Conservation (phyloP, 164 flowering plant genomes). For the Nymphaea colorata region DNA sequence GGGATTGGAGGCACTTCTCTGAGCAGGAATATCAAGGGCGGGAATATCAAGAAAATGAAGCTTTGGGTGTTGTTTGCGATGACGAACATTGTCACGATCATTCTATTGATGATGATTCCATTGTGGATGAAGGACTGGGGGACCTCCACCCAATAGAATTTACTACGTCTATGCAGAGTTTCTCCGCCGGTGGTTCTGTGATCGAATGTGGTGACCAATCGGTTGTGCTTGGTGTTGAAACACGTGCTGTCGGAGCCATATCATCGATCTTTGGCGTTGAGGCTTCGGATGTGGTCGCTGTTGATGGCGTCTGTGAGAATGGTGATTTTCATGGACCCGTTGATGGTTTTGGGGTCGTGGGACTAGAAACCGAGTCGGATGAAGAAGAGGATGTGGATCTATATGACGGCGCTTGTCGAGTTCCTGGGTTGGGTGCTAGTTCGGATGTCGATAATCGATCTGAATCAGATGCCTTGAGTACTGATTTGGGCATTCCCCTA, state of each 20-base stretch:
- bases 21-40: neutral
- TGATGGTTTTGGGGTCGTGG: constrained; percentile 16
- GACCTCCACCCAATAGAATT: neutral
- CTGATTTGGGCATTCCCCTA: constrained; percentile 28
- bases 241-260: neutral
- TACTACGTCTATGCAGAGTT: constrained; percentile 1
- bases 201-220: constrained; percentile 15
- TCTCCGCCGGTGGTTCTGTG: constrained; percentile 2
- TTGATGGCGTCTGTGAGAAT: neutral
- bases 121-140: constrained; percentile 13
- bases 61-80: neutral
- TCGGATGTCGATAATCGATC: constrained; percentile 22
- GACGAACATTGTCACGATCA: neutral
- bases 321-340: neutral
- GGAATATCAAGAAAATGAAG: neutral
- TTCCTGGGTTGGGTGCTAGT: constrained; percentile 17
- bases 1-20: constrained; percentile 28
- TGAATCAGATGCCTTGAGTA: constrained; percentile 7
- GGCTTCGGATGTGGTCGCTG: neutral
- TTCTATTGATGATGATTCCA: neutral
- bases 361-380: constrained; percentile 36
- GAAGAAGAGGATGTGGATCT: constrained; percentile 10
- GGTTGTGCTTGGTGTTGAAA: neutral
- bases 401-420: neutral
- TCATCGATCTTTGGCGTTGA: neutral